Base-by-base conservation (phyloP, 2,329 filamentous ascomycete species). In the Ceratocystis eucalypticola region DNA sequence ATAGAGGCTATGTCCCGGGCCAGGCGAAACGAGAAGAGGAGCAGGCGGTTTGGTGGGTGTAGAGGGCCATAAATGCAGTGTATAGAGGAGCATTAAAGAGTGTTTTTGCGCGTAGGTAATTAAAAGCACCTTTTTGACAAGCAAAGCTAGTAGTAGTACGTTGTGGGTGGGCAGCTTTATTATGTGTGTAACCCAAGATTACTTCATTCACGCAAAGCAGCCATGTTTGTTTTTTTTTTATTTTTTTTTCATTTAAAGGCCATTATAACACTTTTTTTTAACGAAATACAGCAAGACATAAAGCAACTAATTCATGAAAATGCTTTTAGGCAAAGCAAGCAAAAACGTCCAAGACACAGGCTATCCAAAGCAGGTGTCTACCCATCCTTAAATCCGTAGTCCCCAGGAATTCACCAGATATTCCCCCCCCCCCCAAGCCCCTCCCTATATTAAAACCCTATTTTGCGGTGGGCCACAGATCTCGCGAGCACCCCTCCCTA, bases 1-100 rank as follows among this genome's bases (percentile, higher is more conserved):
- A 89, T 72, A 90, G 92, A 77, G 83, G 82, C 72, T 97, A 96
- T 75, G 79, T 96, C 68, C 89, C 91, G 0, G 83, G 84, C 2
- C 64, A 63, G 48, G 12, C 61, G 20, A 64, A 66, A 22, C 33
- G 55, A 30, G 30, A 37, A 28, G 64, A 63, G 48, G 64, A 65
- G n/a, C 57, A 66, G 33, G 50, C 48, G 22, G 41, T 66, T 55
- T 66, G 64, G 67, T 66, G 64, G 67, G 67, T 66, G 33, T 68
- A 61, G 55, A 10, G 5, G 17, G 20, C 3, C 12, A 8, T 4
- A 33, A 33, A 33, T 7, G 7, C 5, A 33, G 30, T 6, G 30
- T 41, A 41, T 41, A 15, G 10, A 41, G 2, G 37, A 41, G 37
- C 10, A 41, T 41, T 5, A 4, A 41, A 41, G 37, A 15, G 37